phyloP scores from a whole-genome alignment of 2,329 filamentous ascomycete genomes.

The Ceratocystis albifundus region DNA sequence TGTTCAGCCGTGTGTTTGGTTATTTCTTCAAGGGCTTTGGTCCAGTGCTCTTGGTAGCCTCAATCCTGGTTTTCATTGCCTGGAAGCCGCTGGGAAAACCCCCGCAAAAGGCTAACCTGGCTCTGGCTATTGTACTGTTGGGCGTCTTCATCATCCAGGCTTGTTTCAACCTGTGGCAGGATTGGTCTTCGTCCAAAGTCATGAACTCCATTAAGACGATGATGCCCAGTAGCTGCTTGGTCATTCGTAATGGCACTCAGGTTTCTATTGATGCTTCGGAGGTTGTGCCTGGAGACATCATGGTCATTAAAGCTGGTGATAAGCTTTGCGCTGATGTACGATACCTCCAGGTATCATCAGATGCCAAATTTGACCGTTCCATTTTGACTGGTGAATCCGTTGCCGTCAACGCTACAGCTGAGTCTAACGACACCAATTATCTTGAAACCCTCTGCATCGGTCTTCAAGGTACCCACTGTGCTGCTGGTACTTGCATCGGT shows the following conservation, averaged over 20 bases:
- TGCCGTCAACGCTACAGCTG: slow-evolving; percentile 63
- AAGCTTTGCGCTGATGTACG: slow-evolving; percentile 82
- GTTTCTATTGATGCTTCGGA: slow-evolving; percentile 85
- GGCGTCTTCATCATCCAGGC: slow-evolving; percentile 60
- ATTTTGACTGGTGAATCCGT: slow-evolving; percentile 72
- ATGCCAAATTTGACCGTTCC: slow-evolving; percentile 86
- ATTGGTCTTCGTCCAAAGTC: slow-evolving; percentile 64
- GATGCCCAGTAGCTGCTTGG: slow-evolving; percentile 64
- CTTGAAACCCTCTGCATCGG: slow-evolving; percentile 89
- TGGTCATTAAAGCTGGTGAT: slow-evolving; percentile 80
- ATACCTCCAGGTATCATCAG: slow-evolving; percentile 65
- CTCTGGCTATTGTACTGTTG: slow-evolving; percentile 60
- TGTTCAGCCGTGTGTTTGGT: slow-evolving; percentile 38
- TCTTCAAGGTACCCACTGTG: slow-evolving; percentile 95
- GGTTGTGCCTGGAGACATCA: slow-evolving; percentile 84
- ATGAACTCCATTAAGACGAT: slow-evolving; percentile 72
- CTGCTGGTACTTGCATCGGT: slow-evolving; percentile 83
- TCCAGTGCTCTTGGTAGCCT: slow-evolving; percentile 54
- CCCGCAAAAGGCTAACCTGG: slow-evolving; percentile 56
- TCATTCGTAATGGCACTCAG: slow-evolving; percentile 64
- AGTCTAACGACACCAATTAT: slow-evolving; percentile 54
- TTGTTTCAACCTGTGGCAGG: slow-evolving; percentile 57
- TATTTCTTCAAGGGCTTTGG: slow-evolving; percentile 75
- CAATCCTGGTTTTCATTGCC: slow-evolving; percentile 61
- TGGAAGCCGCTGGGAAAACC: slow-evolving; percentile 66